Evolutionary conservation across 1,139 yeast species (phyloP), one percentile per base, ranked within the genome.

Genomic region (Saccharomyces hybrid): DNA sequence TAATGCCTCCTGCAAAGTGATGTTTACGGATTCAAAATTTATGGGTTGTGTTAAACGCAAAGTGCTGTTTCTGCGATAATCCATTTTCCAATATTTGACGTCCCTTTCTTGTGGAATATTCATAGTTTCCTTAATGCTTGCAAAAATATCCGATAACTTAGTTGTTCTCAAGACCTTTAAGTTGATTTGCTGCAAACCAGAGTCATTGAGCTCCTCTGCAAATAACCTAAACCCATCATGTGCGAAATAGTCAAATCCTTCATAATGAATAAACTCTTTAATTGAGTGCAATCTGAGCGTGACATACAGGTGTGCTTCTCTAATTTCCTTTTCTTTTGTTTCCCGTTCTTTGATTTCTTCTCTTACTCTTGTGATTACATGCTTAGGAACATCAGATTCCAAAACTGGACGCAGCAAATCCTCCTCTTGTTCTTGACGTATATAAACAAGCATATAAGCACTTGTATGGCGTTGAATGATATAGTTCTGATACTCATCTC

Each of bases 391-490:
- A 55, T 80, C 82, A 4, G 71, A 73, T 16, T 83, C 85, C 23
- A 76, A 73, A 11, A 78, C 78, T 0, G 78, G 80, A 6, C 83
- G 83, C 56, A 93, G 75, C 20, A 91, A 77, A 8, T 77, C 78
- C 2, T 76, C 76, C 50, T 84, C 71, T 46, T 79, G 80, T 6
- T 79, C 73, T 65, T 87, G 84, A 53, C 96, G 80, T 59, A 91
- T 81, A 68, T 93, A 93, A 2, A 93, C 99, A 73, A 93, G 80
- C 99, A 93, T 93, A 68, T 93, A 93, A 3, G 99, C 99, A 51
- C 95, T 88, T 0, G 97, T 90, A 50, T 88, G 93, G 53, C 96
- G 81, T 62, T 89, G 80, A 20, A 84, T 71, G 53, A 82, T 73
- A 61, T 84, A 83, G 53, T 79, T 85, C 60, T 81, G 84, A 56